Percentiles rank a stretch among this genome's conserved stretches.
These are phyloP conservation scores for Thamnidium elegans DNA, from an alignment of 192 early-diverging fungal species.

Conservation along the genomic window DNA sequence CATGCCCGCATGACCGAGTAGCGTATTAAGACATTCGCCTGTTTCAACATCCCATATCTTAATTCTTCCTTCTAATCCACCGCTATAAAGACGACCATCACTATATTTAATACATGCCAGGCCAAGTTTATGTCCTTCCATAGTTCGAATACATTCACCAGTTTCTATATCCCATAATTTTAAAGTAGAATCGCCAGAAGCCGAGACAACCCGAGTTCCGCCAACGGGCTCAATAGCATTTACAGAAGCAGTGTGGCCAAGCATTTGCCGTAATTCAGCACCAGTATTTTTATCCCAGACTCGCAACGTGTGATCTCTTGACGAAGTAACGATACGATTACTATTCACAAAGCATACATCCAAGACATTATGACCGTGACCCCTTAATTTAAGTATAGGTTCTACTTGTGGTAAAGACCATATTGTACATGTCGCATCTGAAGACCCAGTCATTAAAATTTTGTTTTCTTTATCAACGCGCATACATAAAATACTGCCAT, in stretches of 20 bases:
- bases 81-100: slow-evolving; percentile 68
- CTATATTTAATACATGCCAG: slow-evolving; percentile 82
- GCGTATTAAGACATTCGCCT: slow-evolving; percentile 55
- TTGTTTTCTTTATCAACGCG: slow-evolving; percentile 62
- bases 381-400: slow-evolving; percentile 51
- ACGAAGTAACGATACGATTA: slow-evolving; percentile 75
- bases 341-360: slow-evolving; percentile 76
- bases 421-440: slow-evolving; percentile 79
- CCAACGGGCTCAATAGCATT: slow-evolving; percentile 84
- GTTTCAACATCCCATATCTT: slow-evolving; percentile 59
- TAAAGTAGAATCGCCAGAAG: slow-evolving; percentile 78
- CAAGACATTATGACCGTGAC: slow-evolving; percentile 81
- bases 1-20: slow-evolving; percentile 65
- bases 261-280: slow-evolving; percentile 57
- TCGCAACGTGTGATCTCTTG: slow-evolving; percentile 89
- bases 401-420: slow-evolving; percentile 67
- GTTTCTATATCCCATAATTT: slow-evolving; percentile 77
- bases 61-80: slow-evolving; percentile 75
- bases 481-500: slow-evolving; percentile 73
- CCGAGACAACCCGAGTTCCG: slow-evolving; percentile 68
- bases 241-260: slow-evolving; percentile 90
- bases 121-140: slow-evolving; percentile 74
- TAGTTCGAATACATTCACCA: slow-evolving; percentile 65
- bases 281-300: slow-evolving; percentile 76
- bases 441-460: slow-evolving; percentile 80